Percentiles rank a stretch among this genome's conserved stretches.
phyloP scores from a whole-genome alignment of 257 asterid species.

The Paraleonurus japonicus region DNA sequence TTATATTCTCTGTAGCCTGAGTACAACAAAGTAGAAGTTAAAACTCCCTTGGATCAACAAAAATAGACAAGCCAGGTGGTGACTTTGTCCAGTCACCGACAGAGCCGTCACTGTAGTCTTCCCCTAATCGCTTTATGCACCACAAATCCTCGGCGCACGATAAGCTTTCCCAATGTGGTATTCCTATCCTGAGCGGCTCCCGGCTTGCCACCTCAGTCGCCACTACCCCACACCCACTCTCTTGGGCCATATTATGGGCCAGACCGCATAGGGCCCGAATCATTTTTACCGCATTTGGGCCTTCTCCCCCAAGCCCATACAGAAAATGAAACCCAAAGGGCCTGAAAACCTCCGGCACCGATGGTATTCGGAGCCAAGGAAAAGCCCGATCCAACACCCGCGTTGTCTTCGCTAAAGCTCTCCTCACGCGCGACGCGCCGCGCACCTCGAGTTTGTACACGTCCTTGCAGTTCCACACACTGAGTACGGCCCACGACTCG shows the following conservation, averaged over 20 bases:
- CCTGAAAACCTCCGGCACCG: conserved; percentile 71
- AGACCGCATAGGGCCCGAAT: conserved; percentile 40
- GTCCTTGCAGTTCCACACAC: conserved; percentile 83
- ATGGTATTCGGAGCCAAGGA: conserved; percentile 66
- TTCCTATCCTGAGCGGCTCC: conserved; percentile 67
- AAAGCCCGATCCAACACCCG: conserved; percentile 79
- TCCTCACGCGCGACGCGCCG: conserved; percentile 69
- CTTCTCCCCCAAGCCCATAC: conserved; percentile 92
- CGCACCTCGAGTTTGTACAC: conserved; percentile 77
- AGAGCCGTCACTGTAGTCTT: conserved; percentile 67
- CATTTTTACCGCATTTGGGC: conserved; percentile 47
- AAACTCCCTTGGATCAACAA: conserved; percentile 90
- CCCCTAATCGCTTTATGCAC: conserved; percentile 84
- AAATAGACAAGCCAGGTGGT: conserved; percentile 67
- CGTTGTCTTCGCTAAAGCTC: conserved; percentile 44
- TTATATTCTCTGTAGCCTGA: conserved; percentile 11
- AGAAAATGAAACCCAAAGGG: conserved; percentile 84
- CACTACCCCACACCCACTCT: conserved; percentile 71
- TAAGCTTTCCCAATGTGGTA: conserved; percentile 80
- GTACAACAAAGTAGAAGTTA: conserved; percentile 15
- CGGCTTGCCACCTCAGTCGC: conserved; percentile 73
- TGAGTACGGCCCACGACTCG: conserved; percentile 83
- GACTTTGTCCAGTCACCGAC: conserved; percentile 94
- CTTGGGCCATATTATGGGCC: conserved; percentile 75
- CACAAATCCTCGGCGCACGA: conserved; percentile 88